Evolutionary conservation across 257 asterid species (phyloP), one percentile per base, ranked within the genome.

Genomic region (Phtheirospermum japonicum): DNA sequence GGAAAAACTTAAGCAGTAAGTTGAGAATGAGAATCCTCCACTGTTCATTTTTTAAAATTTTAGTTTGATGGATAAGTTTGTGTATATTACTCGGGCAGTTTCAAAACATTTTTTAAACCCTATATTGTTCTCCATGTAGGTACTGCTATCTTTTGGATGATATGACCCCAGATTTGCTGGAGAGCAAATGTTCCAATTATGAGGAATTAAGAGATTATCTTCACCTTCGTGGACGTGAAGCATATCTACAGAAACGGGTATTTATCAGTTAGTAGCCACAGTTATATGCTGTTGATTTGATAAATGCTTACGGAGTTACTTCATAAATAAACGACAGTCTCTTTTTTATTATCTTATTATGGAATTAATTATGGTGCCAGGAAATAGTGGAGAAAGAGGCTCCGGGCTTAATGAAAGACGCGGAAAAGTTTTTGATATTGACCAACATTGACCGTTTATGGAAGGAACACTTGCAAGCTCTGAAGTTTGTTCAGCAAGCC

Each of bases 391-490:
- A 93, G 90, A 85, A 83, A 71, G 88, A 93, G 75, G 94, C 95
- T 63, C 97, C 95, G 54, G 92, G 92, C 37, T 81, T 93, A 83
- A 89, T 89, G 99, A 89, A 83, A 73, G 97, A 93, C 62, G 99
- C 97, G 74, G 99, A 93, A 71, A 93, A 83, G 78, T 89, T 89
- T 74, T 78, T 93, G n/a, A 77, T 89, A 54, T 70, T 93, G 82
- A 89, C 83, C 86, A 93, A 93, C 78, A 85, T 93, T 14, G 99
- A 93, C 71, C 88, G 96, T 20, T 63, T 93, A 74, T 93, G 99
- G 99, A 93, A 93, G 80, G 99, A 89, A 61, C 99, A 93, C 83
- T 79, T 93, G 96, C 99, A 93, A 82, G 95, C 99, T 51, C 83
- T 93, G 36, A 93, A 93, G 73, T 93, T 93, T 75, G 95, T 93